These are phyloP conservation scores for Citrus cavaleriei DNA, from an alignment of 345 rosid species.

Conservation along the genomic window DNA sequence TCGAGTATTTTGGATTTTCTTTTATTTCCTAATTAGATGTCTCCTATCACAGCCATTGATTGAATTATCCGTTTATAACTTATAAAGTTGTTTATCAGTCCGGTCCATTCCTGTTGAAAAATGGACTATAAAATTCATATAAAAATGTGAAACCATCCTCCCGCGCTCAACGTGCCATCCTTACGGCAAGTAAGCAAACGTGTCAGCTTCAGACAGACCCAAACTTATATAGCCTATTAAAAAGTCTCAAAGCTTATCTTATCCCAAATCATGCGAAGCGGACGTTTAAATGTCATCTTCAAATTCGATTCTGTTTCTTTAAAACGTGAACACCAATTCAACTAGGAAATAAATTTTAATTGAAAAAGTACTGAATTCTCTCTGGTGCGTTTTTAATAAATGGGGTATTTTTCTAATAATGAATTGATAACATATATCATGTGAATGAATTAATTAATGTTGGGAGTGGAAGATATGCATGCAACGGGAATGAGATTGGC, in stretches of 20 bases:
- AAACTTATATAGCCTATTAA: too few relatives aligned
- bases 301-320: not conserved
- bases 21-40: too few relatives aligned
- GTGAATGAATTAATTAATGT: not conserved
- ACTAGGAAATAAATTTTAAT: not conserved
- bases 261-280: not conserved
- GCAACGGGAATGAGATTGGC: constrained; percentile 20
- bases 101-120: too few relatives aligned
- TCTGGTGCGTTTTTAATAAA: not conserved
- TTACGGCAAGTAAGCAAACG: not conserved
- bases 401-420: not conserved
- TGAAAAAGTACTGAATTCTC: not conserved
- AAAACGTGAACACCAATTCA: not conserved
- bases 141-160: not conserved
- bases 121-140: not conserved
- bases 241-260: not conserved
- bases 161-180: not conserved
- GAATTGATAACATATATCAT: not conserved
- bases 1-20: too few relatives aligned
- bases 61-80: not conserved
- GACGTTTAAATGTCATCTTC: not conserved
- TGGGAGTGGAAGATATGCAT: not conserved
- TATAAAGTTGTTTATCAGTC: too few relatives aligned
- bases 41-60: too few relatives aligned
- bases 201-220: not conserved